Conservation (phyloP, 371 early-diverging fungal genomes). For the Apophysomyces variabilis region DNA sequence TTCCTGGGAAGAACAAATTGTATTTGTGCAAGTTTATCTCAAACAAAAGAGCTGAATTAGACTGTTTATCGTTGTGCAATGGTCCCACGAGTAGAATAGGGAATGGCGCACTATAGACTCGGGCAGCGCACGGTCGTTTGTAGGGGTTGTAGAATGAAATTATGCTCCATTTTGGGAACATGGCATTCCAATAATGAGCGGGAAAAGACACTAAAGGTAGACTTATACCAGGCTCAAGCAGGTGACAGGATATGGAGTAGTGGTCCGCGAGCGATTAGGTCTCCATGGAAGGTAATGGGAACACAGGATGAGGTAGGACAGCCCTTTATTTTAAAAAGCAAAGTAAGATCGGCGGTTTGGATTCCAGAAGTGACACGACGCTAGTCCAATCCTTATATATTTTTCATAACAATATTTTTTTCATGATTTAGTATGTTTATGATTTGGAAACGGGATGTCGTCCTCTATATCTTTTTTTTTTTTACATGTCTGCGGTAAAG, state of each 20-base stretch:
- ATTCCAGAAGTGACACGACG: neutral
- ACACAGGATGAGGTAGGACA: constrained; percentile 48
- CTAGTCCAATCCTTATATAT: constrained; percentile 7
- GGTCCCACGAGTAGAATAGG: constrained; percentile 35
- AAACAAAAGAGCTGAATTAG: neutral
- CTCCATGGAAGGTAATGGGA: constrained; percentile 51
- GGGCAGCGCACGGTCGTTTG: constrained; percentile 58
- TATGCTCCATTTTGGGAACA: constrained; percentile 40
- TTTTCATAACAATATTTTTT: constrained; percentile 13
- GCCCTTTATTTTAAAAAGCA: constrained; percentile 49
- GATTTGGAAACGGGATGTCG: constrained; percentile 24
- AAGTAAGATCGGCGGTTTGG: constrained; percentile 33
- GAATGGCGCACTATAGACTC: constrained; percentile 62
- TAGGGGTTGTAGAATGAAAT: constrained; percentile 66
- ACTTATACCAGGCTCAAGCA: constrained; percentile 41
- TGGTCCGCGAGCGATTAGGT: constrained; percentile 54
- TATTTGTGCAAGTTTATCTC: neutral
- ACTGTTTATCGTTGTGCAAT: neutral
- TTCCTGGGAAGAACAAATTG: constrained; percentile 3
- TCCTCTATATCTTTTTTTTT: neutral
- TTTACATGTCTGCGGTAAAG: too few relatives aligned
- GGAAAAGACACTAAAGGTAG: too few relatives aligned
- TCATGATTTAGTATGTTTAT: constrained; percentile 39
- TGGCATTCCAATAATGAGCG: constrained; percentile 23
- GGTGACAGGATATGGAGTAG: constrained; percentile 37